These are phyloP conservation scores for Pneumocystis jirovecii DNA, from an alignment of 1,139 yeast species.

Conservation along the genomic window DNA sequence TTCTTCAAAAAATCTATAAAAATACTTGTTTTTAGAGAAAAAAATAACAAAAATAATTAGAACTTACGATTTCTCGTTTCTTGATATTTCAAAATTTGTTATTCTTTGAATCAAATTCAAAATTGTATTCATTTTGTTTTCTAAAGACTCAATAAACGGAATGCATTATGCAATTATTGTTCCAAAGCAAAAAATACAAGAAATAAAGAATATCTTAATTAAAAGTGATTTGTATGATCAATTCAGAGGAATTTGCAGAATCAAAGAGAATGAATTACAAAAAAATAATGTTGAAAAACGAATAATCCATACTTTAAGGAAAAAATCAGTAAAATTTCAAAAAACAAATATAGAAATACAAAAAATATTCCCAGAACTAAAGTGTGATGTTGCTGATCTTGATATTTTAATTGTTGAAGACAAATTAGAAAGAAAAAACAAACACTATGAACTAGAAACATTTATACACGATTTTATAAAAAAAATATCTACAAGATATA, in stretches of 20 bases:
- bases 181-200: background rate
- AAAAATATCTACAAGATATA: background rate
- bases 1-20: background rate
- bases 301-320: background rate
- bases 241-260: background rate
- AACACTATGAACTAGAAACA: background rate
- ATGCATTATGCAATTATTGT: background rate
- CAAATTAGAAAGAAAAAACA: background rate
- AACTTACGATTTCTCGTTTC: background rate
- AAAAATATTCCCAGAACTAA: background rate
- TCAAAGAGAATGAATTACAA: background rate
- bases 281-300: background rate
- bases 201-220: background rate
- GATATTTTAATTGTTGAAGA: background rate
- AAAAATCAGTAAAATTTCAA: background rate
- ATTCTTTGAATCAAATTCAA: background rate
- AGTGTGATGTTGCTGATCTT: background rate
- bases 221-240: background rate
- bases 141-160: background rate
- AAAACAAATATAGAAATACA: background rate
- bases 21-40: background rate
- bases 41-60: background rate
- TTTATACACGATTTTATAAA: background rate
- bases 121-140: background rate
- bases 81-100: background rate